phyloP scores from a whole-genome alignment of 108 stramenopile species.

The Mayamaea pseudoterrestris region DNA sequence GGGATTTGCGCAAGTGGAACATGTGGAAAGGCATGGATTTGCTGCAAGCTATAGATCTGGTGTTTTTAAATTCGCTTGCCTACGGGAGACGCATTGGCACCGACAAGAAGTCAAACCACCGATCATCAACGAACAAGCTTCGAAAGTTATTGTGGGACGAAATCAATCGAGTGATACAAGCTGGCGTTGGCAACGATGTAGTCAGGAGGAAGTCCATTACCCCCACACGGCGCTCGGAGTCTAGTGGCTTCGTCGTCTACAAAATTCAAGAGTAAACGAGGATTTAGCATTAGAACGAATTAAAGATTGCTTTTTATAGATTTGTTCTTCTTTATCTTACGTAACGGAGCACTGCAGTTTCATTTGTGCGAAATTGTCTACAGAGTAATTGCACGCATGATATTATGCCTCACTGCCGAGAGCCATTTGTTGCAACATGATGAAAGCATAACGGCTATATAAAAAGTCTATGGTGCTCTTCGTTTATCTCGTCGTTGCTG shows the following conservation, averaged over 20 bases:
- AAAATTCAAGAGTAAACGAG: slow-evolving; percentile 11
- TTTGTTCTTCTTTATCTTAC: neutral
- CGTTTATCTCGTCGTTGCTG: too few species aligned
- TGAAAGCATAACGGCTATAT: too few species aligned
- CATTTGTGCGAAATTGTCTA: too few species aligned
- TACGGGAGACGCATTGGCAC: slow-evolving; percentile 27
- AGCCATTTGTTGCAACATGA: too few species aligned
- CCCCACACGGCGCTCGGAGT: slow-evolving; percentile 36
- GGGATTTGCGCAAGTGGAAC: slow-evolving; percentile 33
- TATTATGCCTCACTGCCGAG: too few species aligned
- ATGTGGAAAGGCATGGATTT: slow-evolving; percentile 54
- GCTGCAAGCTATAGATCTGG: slow-evolving; percentile 57
- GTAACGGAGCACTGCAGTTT: too few species aligned
- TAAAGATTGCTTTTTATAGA: neutral
- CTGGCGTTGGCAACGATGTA: slow-evolving; percentile 1
- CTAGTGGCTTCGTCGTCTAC: slow-evolving; percentile 37
- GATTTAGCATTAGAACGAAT: neutral
- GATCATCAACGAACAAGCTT: slow-evolving; percentile 32
- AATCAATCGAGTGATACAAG: slow-evolving; percentile 24
- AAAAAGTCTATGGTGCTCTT: too few species aligned
- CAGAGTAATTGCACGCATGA: too few species aligned
- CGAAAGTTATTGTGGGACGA: slow-evolving; percentile 44
- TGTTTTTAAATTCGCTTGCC: slow-evolving; percentile 52
- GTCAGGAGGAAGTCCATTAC: slow-evolving; percentile 13
- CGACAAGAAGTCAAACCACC: slow-evolving; percentile 17